Evolutionary conservation across 768 basidiomycete species (phyloP).

Genomic region (Tricholoma matsutake): DNA sequence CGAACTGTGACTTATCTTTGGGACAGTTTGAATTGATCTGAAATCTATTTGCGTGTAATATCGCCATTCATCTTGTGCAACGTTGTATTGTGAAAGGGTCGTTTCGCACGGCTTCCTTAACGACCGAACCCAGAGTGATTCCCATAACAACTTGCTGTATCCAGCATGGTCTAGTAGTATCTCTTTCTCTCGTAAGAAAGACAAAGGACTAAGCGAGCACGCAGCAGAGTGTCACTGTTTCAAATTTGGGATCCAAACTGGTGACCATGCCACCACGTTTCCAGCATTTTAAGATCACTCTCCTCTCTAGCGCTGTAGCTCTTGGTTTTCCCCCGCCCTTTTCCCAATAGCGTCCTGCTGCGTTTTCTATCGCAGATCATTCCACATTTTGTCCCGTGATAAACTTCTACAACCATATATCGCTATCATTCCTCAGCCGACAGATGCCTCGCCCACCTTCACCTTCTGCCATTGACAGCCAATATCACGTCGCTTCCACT

Average conservation of each 20-base stretch:
- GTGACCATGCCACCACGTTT: neutral
- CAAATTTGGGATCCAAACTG: neutral
- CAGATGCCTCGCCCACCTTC: neutral
- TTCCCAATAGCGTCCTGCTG: neutral
- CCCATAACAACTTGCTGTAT: neutral
- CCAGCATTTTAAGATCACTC: neutral
- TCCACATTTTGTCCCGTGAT: constrained; percentile 2
- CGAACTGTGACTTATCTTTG: neutral
- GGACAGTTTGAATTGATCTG: neutral
- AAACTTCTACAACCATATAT: neutral
- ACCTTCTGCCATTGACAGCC: neutral
- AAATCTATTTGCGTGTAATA: neutral
- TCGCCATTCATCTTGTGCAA: neutral
- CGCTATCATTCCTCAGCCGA: neutral
- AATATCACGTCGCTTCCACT: neutral
- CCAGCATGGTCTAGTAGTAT: neutral
- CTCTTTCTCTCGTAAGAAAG: neutral
- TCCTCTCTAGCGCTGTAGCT: constrained; percentile 1
- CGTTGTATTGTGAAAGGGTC: neutral
- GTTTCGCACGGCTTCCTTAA: neutral
- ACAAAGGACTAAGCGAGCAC: neutral
- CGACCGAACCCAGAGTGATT: neutral
- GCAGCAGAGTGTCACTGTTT: neutral
- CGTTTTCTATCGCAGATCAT: neutral
- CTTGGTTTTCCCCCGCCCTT: too few species aligned